Evolutionary conservation across 2,329 filamentous ascomycete species (phyloP).

Genomic region (Aspergillus quadrilineatus): DNA sequence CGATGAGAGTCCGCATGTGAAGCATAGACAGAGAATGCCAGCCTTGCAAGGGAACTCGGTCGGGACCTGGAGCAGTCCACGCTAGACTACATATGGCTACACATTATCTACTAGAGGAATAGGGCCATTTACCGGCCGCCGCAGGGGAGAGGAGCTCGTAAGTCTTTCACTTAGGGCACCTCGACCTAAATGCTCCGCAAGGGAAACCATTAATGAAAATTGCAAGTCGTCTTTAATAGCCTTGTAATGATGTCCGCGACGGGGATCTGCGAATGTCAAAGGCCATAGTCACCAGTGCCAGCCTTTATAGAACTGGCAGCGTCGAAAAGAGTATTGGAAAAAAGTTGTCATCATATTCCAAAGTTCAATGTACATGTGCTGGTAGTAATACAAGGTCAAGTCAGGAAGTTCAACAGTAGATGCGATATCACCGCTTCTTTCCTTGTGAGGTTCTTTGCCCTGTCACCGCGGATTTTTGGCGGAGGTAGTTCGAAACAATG

Average conservation of each 20-base stretch:
- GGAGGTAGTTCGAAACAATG: conserved; percentile 67
- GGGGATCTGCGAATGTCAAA: neutral
- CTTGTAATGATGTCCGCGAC: too few relatives aligned
- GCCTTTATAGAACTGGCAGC: conserved; percentile 6
- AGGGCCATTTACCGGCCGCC: neutral
- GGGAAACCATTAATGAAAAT: too few relatives aligned
- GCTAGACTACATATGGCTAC: too few relatives aligned
- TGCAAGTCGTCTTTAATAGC: too few relatives aligned
- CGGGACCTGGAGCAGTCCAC: neutral
- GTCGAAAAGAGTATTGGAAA: conserved; percentile 3
- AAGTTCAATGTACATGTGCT: conserved; percentile 25
- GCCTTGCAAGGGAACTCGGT: neutral
- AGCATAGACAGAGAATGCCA: neutral
- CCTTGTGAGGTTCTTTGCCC: conserved; percentile 23
- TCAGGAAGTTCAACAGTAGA: conserved; percentile 9
- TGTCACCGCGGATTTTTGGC: conserved; percentile 50
- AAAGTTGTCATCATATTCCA: conserved; percentile 15
- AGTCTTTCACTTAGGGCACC: neutral
- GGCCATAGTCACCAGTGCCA: neutral
- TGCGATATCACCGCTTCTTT: conserved; percentile 21
- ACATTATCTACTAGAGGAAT: neutral
- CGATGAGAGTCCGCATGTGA: neutral
- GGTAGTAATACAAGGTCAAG: conserved; percentile 32
- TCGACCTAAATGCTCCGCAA: neutral
- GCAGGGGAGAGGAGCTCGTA: neutral